Conservation (phyloP, 371 early-diverging fungal species). For the Mortierella sp. region DNA sequence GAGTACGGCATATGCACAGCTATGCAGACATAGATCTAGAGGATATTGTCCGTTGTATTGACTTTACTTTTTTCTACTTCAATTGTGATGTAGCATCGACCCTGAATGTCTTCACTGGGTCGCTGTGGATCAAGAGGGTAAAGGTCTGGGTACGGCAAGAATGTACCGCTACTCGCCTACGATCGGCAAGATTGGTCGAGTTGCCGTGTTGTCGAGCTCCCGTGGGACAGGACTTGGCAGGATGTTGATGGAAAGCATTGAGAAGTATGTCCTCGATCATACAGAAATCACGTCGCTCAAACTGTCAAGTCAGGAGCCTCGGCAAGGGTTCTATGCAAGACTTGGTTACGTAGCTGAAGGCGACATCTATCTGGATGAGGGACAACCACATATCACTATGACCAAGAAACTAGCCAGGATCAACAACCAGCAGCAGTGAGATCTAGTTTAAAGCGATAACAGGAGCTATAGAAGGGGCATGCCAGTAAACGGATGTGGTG, state of each 20-base stretch:
- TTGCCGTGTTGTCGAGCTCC: constrained; percentile 36
- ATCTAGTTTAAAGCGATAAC: not conserved
- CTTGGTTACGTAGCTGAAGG: constrained; percentile 33
- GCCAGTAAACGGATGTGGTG: constrained; percentile 1
- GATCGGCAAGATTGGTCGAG: constrained; percentile 48
- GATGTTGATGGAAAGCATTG: constrained; percentile 38
- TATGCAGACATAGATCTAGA: not conserved
- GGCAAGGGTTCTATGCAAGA: constrained; percentile 46
- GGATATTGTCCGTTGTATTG: no score
- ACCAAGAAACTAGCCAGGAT: constrained; percentile 13
- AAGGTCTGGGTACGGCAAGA: constrained; percentile 40
- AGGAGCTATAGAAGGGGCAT: not conserved
- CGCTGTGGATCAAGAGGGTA: constrained; percentile 21
- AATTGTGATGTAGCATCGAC: constrained; percentile 32
- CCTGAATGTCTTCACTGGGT: constrained; percentile 49
- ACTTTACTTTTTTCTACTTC: not conserved
- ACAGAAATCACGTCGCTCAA: constrained; percentile 13
- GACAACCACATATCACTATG: constrained; percentile 49
- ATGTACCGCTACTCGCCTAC: constrained; percentile 32
- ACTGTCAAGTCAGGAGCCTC: constrained; percentile 39
- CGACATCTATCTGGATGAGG: constrained; percentile 43
- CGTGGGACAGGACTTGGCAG: constrained; percentile 50
- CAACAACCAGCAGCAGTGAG: not conserved
- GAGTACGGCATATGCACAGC: constrained; percentile 23
- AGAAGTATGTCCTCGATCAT: constrained; percentile 23